These are phyloP conservation scores for Apiospora sp. DNA, from an alignment of 2,329 filamentous ascomycete species.

Conservation along the genomic window DNA sequence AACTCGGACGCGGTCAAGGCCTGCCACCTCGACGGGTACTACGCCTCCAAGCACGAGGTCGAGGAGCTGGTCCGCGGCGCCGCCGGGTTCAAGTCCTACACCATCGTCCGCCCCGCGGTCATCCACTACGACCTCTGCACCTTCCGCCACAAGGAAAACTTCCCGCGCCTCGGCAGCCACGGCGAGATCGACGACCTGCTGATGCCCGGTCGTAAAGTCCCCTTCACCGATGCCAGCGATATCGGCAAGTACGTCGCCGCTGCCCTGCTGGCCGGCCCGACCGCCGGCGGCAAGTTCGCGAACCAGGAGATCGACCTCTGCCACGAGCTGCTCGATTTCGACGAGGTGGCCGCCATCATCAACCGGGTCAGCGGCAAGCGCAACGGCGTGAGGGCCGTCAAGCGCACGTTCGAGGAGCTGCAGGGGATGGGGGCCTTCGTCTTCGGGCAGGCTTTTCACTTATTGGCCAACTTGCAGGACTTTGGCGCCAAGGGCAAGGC, in stretches of 20 bases:
- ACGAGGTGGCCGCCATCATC: slow-evolving; percentile 42
- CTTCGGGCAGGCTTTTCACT: slow-evolving; percentile 38
- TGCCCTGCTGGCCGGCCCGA: slow-evolving; percentile 38
- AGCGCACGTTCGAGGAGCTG: slow-evolving; percentile 35
- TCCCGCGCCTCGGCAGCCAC: slow-evolving; percentile 37
- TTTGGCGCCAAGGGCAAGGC: slow-evolving; percentile 25
- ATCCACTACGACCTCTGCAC: slow-evolving; percentile 41
- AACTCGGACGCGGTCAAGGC: slow-evolving; percentile 31
- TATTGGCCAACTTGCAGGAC: slow-evolving; percentile 39
- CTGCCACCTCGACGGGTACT: slow-evolving; percentile 41
- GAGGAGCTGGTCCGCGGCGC: slow-evolving; percentile 42
- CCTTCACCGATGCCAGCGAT: slow-evolving; percentile 41
- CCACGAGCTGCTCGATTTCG: slow-evolving; percentile 39
- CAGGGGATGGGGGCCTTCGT: slow-evolving; percentile 31
- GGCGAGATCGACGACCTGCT: slow-evolving; percentile 40
- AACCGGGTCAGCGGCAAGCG: slow-evolving; percentile 38
- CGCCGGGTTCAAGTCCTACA: slow-evolving; percentile 41
- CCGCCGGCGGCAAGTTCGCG: slow-evolving; percentile 36
- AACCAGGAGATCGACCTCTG: slow-evolving; percentile 43
- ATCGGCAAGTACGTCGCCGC: slow-evolving; percentile 44
- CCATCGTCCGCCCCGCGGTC: slow-evolving; percentile 43
- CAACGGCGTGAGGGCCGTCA: slow-evolving; percentile 34
- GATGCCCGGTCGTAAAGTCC: slow-evolving; percentile 34
- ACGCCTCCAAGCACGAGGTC: slow-evolving; percentile 46
- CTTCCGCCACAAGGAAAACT: slow-evolving; percentile 37